phyloP scores from a whole-genome alignment of 2,329 filamentous ascomycete species.

The Fusarium brachygibbosum region DNA sequence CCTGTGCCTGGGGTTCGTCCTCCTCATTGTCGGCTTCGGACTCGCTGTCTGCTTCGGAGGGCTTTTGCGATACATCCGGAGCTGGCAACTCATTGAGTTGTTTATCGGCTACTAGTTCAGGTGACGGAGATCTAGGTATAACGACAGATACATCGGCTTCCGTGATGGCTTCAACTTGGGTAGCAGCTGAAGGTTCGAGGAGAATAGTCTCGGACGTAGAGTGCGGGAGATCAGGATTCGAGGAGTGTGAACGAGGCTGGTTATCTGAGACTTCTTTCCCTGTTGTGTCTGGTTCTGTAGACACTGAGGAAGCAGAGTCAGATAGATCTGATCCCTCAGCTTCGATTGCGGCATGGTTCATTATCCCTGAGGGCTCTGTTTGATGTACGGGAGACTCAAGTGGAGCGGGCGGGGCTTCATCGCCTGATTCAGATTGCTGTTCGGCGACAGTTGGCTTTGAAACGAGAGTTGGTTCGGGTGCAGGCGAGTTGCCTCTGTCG shows the following conservation, averaged over 20 bases:
- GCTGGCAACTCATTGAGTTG: neutral
- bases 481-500: neutral
- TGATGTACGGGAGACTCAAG: conserved; percentile 1
- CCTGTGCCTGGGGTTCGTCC: neutral
- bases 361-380: neutral
- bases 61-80: neutral
- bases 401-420: conserved; percentile 1
- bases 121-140: neutral
- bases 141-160: neutral
- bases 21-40: conserved; percentile 8
- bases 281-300: neutral
- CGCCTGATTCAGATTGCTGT: conserved; percentile 7
- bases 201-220: neutral
- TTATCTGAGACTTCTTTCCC: neutral
- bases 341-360: conserved; percentile 4
- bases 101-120: conserved; percentile 5
- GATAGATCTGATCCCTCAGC: conserved; percentile 3
- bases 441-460: neutral
- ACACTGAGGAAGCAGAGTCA: conserved; percentile 13
- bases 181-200: neutral
- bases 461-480: conserved; percentile 6
- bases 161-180: neutral
- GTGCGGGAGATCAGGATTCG: neutral
- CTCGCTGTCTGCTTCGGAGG: conserved; percentile 23
- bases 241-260: neutral